Evolutionary conservation across 2,329 filamentous ascomycete genomes (phyloP).

Genomic region (Incumbomyces lentus): DNA sequence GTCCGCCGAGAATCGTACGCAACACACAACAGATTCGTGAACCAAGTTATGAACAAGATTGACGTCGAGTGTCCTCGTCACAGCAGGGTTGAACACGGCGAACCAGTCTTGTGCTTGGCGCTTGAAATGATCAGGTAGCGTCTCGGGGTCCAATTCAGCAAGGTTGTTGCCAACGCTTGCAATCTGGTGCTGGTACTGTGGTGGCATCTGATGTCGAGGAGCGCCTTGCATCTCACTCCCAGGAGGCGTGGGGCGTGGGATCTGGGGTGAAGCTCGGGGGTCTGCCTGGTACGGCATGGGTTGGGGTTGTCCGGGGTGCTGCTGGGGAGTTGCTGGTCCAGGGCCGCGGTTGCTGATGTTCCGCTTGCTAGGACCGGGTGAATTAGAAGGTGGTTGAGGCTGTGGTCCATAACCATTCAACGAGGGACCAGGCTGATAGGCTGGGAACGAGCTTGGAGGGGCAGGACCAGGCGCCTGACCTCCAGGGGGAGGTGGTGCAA

Average conservation of each 20-base stretch:
- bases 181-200: constrained; percentile 40
- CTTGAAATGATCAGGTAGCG: constrained; percentile 76
- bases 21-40: constrained; percentile 96
- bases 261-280: constrained; percentile 71
- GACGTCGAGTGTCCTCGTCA: constrained; percentile 82
- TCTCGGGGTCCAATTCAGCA: constrained; percentile 77
- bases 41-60: constrained; percentile 85
- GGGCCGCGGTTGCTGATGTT: constrained; percentile 47
- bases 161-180: constrained; percentile 57
- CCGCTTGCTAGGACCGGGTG: constrained; percentile 71
- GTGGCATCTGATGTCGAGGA: constrained; percentile 27
- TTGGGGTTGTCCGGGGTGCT: constrained; percentile 61
- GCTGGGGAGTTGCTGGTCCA: constrained; percentile 77
- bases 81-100: constrained; percentile 87
- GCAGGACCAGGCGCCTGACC: constrained; percentile 51
- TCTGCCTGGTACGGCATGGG: constrained; percentile 59
- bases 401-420: constrained; percentile 70
- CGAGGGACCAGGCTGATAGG: constrained; percentile 53
- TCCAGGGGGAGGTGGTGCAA: constrained; percentile 36
- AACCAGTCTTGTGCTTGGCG: constrained; percentile 89
- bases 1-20: constrained; percentile 90
- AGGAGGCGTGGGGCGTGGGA: constrained; percentile 69
- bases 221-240: constrained; percentile 25
- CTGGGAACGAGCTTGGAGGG: constrained; percentile 64
- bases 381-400: constrained; percentile 73